Evolutionary conservation across 169 alveolate genomes (phyloP).

Genomic region (Babesia sp.): DNA sequence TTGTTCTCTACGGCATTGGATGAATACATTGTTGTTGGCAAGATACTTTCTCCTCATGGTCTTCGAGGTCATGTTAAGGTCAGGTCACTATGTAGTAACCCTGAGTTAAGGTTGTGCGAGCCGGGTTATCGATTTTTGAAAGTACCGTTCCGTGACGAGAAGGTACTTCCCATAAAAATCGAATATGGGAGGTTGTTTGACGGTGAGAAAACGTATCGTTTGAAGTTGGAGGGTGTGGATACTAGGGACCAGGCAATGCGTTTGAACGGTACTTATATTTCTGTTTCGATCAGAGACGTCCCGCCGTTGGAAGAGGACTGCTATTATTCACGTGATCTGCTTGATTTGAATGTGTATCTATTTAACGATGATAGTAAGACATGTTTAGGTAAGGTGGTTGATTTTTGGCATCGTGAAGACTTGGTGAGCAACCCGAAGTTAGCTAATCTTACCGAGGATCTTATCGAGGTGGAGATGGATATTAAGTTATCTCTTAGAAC

Average conservation of each 20-base stretch:
- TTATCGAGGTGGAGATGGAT: slow-evolving; percentile 61
- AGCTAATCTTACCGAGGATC: slow-evolving; percentile 45
- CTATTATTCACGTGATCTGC: slow-evolving; percentile 51
- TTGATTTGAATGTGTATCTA: slow-evolving; percentile 36
- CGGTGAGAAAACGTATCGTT: slow-evolving; percentile 24
- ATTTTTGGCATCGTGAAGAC: slow-evolving; percentile 46
- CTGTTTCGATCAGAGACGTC: slow-evolving; percentile 45
- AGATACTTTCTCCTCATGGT: slow-evolving; percentile 45
- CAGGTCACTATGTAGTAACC: slow-evolving; percentile 23
- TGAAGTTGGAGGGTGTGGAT: slow-evolving; percentile 61
- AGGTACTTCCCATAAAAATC: slow-evolving; percentile 55
- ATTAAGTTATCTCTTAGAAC: slow-evolving; percentile 41
- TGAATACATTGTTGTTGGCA: slow-evolving; percentile 55
- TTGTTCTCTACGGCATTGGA: slow-evolving; percentile 33
- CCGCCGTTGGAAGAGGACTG: slow-evolving; percentile 60
- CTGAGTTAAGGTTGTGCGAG: slow-evolving; percentile 44
- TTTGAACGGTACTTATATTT: slow-evolving; percentile 41
- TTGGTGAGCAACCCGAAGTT: slow-evolving; percentile 33
- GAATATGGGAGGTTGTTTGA: slow-evolving; percentile 42
- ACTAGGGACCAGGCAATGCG: slow-evolving; percentile 56
- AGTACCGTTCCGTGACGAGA: slow-evolving; percentile 43
- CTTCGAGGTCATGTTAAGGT: slow-evolving; percentile 57
- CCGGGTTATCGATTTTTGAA: slow-evolving; percentile 60
- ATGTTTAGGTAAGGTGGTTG: slow-evolving; percentile 54
- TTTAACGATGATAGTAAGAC: slow-evolving; percentile 52